A percentile compares a stretch with the other conserved stretches of the same genome.
Conservation (phyloP, 306 rosid genomes). For the Lithocarpus polystachyus region DNA sequence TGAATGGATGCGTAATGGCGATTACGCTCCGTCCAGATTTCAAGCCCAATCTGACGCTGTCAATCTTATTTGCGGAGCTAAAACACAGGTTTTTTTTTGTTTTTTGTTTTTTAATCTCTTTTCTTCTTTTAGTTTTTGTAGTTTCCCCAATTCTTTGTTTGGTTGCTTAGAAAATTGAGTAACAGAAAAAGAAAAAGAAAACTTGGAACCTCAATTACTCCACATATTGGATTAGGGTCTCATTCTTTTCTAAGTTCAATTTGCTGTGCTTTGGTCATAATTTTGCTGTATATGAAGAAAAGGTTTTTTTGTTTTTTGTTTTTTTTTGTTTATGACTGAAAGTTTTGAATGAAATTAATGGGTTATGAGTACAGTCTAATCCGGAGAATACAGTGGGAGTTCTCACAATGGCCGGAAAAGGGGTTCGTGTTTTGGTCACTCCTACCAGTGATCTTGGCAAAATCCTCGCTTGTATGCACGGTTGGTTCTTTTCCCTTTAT, state of each 20-base stretch:
- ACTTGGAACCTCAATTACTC: background rate
- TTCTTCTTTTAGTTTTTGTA: background rate
- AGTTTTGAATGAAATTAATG: conserved; percentile 17
- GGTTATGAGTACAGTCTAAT: conserved; percentile 56
- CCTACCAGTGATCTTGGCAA: conserved; percentile 94
- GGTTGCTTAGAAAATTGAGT: background rate
- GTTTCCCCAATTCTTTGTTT: background rate
- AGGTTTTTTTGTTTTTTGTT: no score
- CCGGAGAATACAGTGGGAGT: conserved; percentile 94
- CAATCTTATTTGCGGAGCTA: conserved; percentile 92
- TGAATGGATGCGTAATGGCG: conserved; percentile 98
- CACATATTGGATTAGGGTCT: background rate
- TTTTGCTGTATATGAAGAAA: no score
- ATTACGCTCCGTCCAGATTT: conserved; percentile 80
- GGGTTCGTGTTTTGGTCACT: conserved; percentile 85
- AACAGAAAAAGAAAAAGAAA: background rate
- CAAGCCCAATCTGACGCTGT: conserved; percentile 91
- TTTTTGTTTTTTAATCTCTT: background rate
- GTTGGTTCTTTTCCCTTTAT: conserved; percentile 33
- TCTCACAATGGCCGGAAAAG: conserved; percentile 93
- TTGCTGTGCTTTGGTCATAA: no score
- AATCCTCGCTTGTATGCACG: conserved; percentile 90
- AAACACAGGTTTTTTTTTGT: conserved; percentile 76
- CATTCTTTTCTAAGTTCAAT: background rate
- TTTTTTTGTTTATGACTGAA: background rate